Percentiles rank a stretch among this genome's conserved stretches.
These are phyloP conservation scores for Fistulifera pelliculosa DNA, from an alignment of 108 stramenopile species.

Conservation along the genomic window DNA sequence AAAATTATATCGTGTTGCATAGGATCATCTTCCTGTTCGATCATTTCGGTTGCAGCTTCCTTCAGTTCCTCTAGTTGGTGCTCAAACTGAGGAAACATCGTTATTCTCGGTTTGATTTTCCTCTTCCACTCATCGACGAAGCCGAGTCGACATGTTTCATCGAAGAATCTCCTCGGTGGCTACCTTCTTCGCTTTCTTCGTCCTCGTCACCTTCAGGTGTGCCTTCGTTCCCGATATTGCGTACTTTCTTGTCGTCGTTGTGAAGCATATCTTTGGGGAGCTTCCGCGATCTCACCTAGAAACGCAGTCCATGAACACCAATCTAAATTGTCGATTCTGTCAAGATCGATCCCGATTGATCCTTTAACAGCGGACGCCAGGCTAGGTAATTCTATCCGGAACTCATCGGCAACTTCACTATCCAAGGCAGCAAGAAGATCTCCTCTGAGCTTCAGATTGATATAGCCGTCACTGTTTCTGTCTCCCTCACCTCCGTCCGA, in stretches of 20 bases:
- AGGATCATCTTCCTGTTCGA: conserved; percentile 69
- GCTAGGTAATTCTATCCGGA: conserved; percentile 52
- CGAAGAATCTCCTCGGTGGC: background rate
- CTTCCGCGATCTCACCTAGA: background rate
- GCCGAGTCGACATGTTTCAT: background rate
- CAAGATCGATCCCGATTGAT: conserved; percentile 61
- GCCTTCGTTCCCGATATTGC: background rate
- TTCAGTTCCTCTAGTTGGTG: conserved; percentile 73
- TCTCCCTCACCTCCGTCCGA: conserved; percentile 52
- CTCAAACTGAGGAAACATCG: conserved; percentile 77
- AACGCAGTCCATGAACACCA: background rate
- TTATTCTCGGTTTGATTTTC: conserved; percentile 56
- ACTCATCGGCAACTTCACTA: conserved; percentile 72
- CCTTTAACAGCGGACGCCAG: conserved; percentile 22
- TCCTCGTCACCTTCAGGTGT: conserved; percentile 14
- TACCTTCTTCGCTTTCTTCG: background rate
- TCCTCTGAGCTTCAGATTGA: conserved; percentile 71
- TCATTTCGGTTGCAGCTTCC: conserved; percentile 69
- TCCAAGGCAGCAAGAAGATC: conserved; percentile 78
- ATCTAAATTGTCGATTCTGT: conserved; percentile 10
- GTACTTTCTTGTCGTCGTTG: background rate
- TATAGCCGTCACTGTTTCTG: conserved; percentile 56
- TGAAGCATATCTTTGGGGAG: conserved; percentile 10
- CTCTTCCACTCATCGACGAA: background rate
- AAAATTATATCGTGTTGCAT: conserved; percentile 73